These are phyloP conservation scores for Blastocrithidia nonstop DNA, from an alignment of 208 protist species.

Conservation along the genomic window DNA sequence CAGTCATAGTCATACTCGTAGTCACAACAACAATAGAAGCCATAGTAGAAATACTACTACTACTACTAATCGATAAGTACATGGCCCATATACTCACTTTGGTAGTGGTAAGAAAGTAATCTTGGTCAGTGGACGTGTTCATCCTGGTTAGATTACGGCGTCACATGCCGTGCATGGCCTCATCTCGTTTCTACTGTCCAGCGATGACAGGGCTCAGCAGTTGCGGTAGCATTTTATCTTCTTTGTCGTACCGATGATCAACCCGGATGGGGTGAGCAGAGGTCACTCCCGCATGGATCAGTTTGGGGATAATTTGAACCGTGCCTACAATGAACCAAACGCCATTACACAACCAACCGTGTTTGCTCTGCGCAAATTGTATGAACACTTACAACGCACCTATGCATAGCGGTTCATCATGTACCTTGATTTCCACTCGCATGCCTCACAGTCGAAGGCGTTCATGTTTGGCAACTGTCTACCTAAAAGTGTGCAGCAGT, in stretches of 20 bases:
- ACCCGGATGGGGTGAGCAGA: constrained; percentile 87
- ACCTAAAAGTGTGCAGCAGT: constrained; percentile 57
- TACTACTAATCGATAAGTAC: constrained; percentile 6
- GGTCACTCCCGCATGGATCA: constrained; percentile 87
- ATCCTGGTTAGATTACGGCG: constrained; percentile 86
- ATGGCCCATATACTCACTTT: constrained; percentile 59
- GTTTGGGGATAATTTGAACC: constrained; percentile 88
- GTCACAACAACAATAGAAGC: not conserved
- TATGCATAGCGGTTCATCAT: constrained; percentile 66
- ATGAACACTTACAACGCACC: constrained; percentile 43
- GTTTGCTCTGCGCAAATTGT: constrained; percentile 55
- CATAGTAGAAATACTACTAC: not conserved
- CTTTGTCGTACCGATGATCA: constrained; percentile 87
- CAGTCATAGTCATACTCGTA: not conserved
- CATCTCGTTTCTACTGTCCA: constrained; percentile 67
- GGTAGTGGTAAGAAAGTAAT: constrained; percentile 73
- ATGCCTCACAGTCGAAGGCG: constrained; percentile 76
- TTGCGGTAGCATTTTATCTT: constrained; percentile 87
- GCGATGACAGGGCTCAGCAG: constrained; percentile 31
- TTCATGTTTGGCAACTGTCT: constrained; percentile 89
- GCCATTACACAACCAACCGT: constrained; percentile 64
- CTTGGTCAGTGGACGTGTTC: constrained; percentile 79
- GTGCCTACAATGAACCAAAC: constrained; percentile 82
- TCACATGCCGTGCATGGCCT: constrained; percentile 83
- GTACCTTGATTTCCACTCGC: constrained; percentile 89